These are phyloP conservation scores for Bremia lactucae DNA, from an alignment of 352 stramenopile species.

Conservation along the genomic window DNA sequence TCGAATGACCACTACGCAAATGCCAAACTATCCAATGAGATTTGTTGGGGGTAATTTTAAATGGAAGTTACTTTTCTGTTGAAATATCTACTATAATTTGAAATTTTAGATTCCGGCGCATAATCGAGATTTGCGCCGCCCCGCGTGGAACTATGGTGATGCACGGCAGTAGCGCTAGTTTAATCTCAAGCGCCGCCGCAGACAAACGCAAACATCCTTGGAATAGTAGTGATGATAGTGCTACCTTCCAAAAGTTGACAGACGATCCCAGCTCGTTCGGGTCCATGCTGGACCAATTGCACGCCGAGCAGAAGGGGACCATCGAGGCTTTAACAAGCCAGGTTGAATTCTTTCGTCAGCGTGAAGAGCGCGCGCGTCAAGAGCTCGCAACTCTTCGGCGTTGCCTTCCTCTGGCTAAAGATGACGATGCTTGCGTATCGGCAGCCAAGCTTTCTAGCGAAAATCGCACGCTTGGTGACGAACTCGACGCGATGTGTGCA, in stretches of 20 bases:
- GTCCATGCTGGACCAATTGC: constrained; percentile 59
- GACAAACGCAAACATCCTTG: constrained; percentile 13
- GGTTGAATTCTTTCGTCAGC: constrained; percentile 70
- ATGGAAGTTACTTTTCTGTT: too few relatives aligned
- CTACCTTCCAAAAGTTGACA: constrained; percentile 15
- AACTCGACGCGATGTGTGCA: constrained; percentile 34
- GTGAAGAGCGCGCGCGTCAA: constrained; percentile 55
- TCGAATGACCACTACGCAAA: too few relatives aligned
- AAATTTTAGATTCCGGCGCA: too few relatives aligned
- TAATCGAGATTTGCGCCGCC: constrained; percentile 1
- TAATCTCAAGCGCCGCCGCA: constrained; percentile 15
- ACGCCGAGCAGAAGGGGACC: constrained; percentile 73
- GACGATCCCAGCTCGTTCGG: constrained; percentile 39
- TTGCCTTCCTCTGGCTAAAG: constrained; percentile 22
- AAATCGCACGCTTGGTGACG: constrained; percentile 46
- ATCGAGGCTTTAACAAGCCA: constrained; percentile 69
- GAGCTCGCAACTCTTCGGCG: constrained; percentile 47
- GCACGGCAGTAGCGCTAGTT: constrained; percentile 18
- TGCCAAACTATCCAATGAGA: too few relatives aligned
- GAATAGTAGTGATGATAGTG: constrained; percentile 14
- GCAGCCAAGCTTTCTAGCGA: constrained; percentile 40
- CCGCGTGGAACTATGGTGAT: constrained; percentile 13
- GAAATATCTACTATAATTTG: not conserved
- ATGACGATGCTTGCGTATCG: constrained; percentile 14
- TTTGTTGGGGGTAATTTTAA: too few relatives aligned